phyloP scores from a whole-genome alignment of 2,329 filamentous ascomycete genomes.

The Basipetospora chlamydospora region DNA sequence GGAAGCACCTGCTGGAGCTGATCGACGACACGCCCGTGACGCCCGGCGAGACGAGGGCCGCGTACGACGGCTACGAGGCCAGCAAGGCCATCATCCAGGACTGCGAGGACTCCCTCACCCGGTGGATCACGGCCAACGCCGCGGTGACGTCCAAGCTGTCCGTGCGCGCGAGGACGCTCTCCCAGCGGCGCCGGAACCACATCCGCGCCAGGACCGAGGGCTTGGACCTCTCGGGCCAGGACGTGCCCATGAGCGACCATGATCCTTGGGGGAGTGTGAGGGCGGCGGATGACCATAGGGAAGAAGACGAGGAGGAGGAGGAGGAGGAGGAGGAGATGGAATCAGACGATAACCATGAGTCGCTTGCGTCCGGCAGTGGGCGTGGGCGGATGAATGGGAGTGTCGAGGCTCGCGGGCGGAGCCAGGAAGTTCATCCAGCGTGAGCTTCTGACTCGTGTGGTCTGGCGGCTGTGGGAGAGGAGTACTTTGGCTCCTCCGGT shows the following conservation, averaged over 20 bases:
- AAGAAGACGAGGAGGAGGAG: conserved; percentile 30
- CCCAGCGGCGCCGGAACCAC: conserved; percentile 66
- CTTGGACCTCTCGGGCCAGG: conserved; percentile 70
- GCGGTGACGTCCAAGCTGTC: conserved; percentile 79
- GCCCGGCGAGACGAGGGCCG: conserved; percentile 85
- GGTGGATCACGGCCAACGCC: conserved; percentile 88
- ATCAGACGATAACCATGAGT: conserved; percentile 36
- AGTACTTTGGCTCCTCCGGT: too few species aligned
- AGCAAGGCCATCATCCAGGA: conserved; percentile 99
- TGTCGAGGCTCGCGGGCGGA: conserved; percentile 41
- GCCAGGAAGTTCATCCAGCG: conserved; percentile 34
- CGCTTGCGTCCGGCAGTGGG: conserved; percentile 34
- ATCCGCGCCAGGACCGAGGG: conserved; percentile 56
- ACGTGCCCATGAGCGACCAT: conserved; percentile 60
- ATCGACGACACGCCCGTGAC: conserved; percentile 96
- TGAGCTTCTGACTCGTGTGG: too few species aligned
- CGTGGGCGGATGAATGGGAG: conserved; percentile 31
- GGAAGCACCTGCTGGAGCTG: conserved; percentile 94
- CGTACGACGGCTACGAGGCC: conserved; percentile 95
- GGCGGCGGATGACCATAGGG: conserved; percentile 42
- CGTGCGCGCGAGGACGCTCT: conserved; percentile 73
- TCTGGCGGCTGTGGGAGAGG: too few species aligned
- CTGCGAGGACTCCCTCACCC: conserved; percentile 91
- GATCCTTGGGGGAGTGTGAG: conserved; percentile 68
- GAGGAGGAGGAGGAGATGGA: conserved; percentile 53